These are phyloP conservation scores for Russula dissimulans DNA, from an alignment of 768 basidiomycete species.

Conservation along the genomic window DNA sequence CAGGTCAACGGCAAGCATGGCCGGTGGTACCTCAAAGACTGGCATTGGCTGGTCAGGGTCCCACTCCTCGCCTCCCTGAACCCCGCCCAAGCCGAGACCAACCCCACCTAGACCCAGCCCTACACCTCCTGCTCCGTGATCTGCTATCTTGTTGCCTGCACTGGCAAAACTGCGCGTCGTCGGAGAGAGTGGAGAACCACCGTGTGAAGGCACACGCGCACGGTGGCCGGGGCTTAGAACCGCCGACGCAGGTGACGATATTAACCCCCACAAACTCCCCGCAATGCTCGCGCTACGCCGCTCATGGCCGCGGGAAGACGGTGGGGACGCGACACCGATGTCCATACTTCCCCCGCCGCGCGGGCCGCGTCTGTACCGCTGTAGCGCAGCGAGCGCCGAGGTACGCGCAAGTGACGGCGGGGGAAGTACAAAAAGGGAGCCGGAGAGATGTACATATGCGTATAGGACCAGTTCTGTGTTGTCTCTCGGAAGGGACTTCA, in stretches of 20 bases:
- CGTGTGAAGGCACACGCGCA: slow-evolving; percentile 20
- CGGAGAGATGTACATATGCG: slow-evolving; percentile 74
- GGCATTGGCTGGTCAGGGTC: slow-evolving; percentile 64
- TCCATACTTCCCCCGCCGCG: slow-evolving; percentile 78
- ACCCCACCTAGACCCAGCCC: slow-evolving; percentile 28
- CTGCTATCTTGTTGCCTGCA: slow-evolving; percentile 9
- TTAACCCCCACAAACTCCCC: slow-evolving; percentile 36
- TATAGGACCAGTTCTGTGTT: slow-evolving; percentile 63
- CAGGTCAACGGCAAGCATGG: slow-evolving; percentile 86
- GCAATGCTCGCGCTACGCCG: slow-evolving; percentile 43
- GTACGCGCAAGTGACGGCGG: slow-evolving; percentile 35
- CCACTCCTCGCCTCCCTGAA: slow-evolving; percentile 34
- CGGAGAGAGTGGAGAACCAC: slow-evolving; percentile 10
- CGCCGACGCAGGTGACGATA: slow-evolving; percentile 22
- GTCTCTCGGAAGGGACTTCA: slow-evolving; percentile 5
- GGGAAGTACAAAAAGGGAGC: slow-evolving; percentile 53
- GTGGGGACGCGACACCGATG: slow-evolving; percentile 42
- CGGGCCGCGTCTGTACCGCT: slow-evolving; percentile 40
- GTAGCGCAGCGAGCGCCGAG: slow-evolving; percentile 39
- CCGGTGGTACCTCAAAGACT: slow-evolving; percentile 75
- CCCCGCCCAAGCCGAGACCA: slow-evolving; percentile 13
- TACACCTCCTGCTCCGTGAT: slow-evolving; percentile 16
- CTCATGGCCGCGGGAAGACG: slow-evolving; percentile 30
- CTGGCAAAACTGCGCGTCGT: slow-evolving; percentile 6
- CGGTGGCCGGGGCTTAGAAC: slow-evolving; percentile 20